Evolutionary conservation across 1,284 basidiomycete genomes (phyloP).

Genomic region (Melampsora americana): DNA sequence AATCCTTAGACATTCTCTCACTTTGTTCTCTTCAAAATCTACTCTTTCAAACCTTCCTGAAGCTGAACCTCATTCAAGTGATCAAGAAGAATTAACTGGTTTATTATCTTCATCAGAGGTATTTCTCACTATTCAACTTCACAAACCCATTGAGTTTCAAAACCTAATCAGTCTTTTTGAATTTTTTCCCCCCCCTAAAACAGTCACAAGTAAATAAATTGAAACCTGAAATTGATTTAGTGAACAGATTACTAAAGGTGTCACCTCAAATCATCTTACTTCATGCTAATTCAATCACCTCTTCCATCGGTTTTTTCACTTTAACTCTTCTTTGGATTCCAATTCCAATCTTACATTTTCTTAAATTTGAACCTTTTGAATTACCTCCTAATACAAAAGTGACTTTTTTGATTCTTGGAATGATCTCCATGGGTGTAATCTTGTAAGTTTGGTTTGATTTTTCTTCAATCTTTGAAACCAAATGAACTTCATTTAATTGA

Average conservation of each 20-base stretch:
- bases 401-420: constrained; percentile 22
- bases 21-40: no score
- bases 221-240: no score
- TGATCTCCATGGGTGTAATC: constrained; percentile 17
- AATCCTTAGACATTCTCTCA: not conserved
- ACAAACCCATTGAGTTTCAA: not conserved
- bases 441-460: not conserved
- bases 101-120: not conserved
- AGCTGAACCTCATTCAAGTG: not conserved
- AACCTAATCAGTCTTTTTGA: not conserved
- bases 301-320: constrained; percentile 4
- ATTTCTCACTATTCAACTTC: not conserved
- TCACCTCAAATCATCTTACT: constrained; percentile 2
- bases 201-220: no score
- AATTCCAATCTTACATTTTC: constrained; percentile 12
- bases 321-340: constrained; percentile 19
- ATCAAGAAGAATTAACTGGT: constrained; percentile 2
- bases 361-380: constrained; percentile 8
- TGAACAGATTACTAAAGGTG: no score
- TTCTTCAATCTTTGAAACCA: no score
- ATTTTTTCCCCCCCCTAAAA: not conserved
- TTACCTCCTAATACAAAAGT: constrained; percentile 4
- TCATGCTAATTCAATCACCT: constrained; percentile 17
- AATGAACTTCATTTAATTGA: not conserved
- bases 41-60: no score